These are phyloP conservation scores for Carex myosuroides DNA, from an alignment of 176 grass and related monocot genomes.

Conservation along the genomic window DNA sequence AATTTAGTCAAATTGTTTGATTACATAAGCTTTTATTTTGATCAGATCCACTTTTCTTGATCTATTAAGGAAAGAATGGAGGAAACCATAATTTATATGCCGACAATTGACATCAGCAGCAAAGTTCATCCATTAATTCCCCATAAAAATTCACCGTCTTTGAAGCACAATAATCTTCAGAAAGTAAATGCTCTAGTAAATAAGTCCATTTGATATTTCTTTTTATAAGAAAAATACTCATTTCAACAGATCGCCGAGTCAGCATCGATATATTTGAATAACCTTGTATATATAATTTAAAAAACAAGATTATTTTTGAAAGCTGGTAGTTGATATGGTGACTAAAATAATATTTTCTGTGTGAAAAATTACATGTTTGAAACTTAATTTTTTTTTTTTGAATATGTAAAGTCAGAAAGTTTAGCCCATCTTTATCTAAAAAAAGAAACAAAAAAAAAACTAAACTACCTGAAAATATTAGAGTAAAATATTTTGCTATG, in stretches of 20 bases:
- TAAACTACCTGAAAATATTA: neutral
- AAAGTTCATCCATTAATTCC: neutral
- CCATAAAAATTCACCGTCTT: neutral
- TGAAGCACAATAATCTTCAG: neutral
- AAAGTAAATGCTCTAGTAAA: neutral
- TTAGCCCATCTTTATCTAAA: no score
- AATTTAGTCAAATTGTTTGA: neutral
- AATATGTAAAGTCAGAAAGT: no score
- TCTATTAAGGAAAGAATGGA: neutral
- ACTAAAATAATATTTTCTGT: no score
- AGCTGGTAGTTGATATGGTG: no score
- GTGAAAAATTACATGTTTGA: no score
- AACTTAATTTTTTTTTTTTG: no score
- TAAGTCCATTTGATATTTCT: neutral
- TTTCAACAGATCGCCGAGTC: neutral
- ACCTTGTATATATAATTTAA: no score
- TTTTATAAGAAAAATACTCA: neutral
- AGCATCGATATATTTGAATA: neutral
- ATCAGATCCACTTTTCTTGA: neutral
- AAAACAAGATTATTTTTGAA: no score
- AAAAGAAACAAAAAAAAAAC: no score
- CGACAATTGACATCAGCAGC: neutral
- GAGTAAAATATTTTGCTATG: neutral
- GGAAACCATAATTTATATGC: neutral
- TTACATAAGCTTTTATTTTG: neutral